A percentile compares a stretch with the other conserved stretches of the same genome.
These are phyloP conservation scores for Podospora pseudoanserina DNA, from an alignment of 495 filamentous ascomycete genomes.

Conservation along the genomic window DNA sequence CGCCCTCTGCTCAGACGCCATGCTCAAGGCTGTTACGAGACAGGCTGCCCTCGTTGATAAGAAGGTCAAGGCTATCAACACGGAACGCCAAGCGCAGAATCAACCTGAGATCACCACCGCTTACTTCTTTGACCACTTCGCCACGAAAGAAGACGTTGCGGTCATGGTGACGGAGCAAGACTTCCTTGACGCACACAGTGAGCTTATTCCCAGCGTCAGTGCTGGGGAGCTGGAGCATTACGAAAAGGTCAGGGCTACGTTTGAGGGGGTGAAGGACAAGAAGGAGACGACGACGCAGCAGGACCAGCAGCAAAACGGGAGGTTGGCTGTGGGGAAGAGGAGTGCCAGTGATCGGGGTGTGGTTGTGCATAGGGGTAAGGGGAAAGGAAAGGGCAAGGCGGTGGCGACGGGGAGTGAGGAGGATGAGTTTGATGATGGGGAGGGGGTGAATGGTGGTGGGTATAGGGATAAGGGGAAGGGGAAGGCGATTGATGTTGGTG, in stretches of 20 bases:
- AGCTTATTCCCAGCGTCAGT: conserved; percentile 91
- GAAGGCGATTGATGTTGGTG: conserved; percentile 36
- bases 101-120: conserved; percentile 64
- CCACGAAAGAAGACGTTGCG: conserved; percentile 72
- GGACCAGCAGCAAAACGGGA: conserved; percentile 18
- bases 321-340: conserved; percentile 17
- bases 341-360: conserved; percentile 26
- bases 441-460: conserved; percentile 20
- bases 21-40: conserved; percentile 96
- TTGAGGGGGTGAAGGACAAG: conserved; percentile 55
- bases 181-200: conserved; percentile 72
- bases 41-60: conserved; percentile 80
- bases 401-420: conserved; percentile 21
- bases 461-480: conserved; percentile 46
- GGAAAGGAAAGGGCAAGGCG: conserved; percentile 49
- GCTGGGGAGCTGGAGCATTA: conserved; percentile 92
- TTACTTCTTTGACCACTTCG: conserved; percentile 91
- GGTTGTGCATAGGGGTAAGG: conserved; percentile 48
- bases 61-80: conserved; percentile 67
- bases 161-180: conserved; percentile 87
- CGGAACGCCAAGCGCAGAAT: conserved; percentile 25
- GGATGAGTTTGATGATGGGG: conserved; percentile 19
- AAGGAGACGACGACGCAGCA: background rate
- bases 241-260: conserved; percentile 72
- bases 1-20: conserved; percentile 92